Evolutionary conservation across 176 grass and related monocot genomes (phyloP), one percentile per base, ranked within the genome.

Genomic region (Rhynchospora tenuis): DNA sequence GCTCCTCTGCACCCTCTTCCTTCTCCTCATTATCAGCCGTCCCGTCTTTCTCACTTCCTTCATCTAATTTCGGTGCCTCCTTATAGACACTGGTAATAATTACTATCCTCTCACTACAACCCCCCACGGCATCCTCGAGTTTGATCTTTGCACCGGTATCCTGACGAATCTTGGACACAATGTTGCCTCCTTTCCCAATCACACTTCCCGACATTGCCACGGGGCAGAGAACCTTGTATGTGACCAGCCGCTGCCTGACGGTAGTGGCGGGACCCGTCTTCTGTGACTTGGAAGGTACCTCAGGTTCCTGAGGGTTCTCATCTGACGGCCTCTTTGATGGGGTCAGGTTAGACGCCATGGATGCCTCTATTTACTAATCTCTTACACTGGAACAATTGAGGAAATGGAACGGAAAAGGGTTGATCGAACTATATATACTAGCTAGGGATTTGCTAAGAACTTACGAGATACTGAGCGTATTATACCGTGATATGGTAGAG

Each of bases 301-400:
- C 82, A 38, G 82, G 50, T 48, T 95, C 93, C 26, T 66, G 75
- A 44, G 76, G 86, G 54, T 84, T 89, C 54, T 86, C 87, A 48
- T 99, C 93, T 55, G 87, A 93, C 27, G 86, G 89, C 44, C 96
- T 90, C 91, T 99, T 99, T 4, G 86, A 92, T 66, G 91, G 88
- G 59, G 85, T 85, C 20, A 78, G 80, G 42, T 78, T 77, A 43
- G 88, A 93, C 48, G 91, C 68, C 96, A 99, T 99, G 28, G 10
- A 59, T 64, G 77, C 67, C 64, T 71, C 50, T 77, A n/a, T n/a
- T 7, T 73, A 33, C 45, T 5, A 46, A 10, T 68, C 17, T 2
- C 17, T n/a, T 83, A 59, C 20, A 64, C 28, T 60, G 6, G 14
- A 44, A 80, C 48, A 59, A 38, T 17, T 20, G 33, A 38, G 77